Conservation (phyloP, 2,329 filamentous ascomycete species). For the Sporothrix mexicana region DNA sequence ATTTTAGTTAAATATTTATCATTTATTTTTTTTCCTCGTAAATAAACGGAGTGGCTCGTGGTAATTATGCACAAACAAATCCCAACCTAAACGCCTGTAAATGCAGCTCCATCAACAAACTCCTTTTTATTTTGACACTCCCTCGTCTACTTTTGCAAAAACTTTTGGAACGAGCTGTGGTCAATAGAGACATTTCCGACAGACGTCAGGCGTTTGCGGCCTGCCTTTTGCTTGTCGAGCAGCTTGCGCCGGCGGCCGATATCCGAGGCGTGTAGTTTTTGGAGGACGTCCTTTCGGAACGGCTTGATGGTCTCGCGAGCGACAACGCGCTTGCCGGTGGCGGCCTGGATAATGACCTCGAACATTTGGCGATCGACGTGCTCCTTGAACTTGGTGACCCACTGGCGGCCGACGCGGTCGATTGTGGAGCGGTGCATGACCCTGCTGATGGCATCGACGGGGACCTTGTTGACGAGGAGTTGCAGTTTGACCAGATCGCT, state of each 20-base stretch:
- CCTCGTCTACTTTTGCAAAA: constrained; percentile 73
- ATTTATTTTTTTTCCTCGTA: not conserved
- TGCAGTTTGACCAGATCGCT: constrained; percentile 88
- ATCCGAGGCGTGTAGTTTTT: constrained; percentile 92
- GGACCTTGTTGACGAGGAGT: constrained; percentile 87
- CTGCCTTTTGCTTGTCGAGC: constrained; percentile 95
- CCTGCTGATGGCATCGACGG: constrained; percentile 93
- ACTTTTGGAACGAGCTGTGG: constrained; percentile 92
- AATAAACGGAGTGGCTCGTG: not conserved
- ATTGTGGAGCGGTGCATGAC: constrained; percentile 84
- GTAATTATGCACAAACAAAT: constrained; percentile 11
- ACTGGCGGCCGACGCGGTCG: constrained; percentile 78
- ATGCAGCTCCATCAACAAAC: not conserved
- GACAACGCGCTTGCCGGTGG: constrained; percentile 79
- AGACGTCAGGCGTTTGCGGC: constrained; percentile 81
- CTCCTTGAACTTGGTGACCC: constrained; percentile 96
- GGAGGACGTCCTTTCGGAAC: constrained; percentile 92
- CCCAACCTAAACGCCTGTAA: constrained; percentile 16
- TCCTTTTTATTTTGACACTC: not conserved
- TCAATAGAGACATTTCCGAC: constrained; percentile 96
- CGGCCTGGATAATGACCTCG: constrained; percentile 88
- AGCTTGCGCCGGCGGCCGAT: constrained; percentile 82
- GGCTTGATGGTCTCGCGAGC: constrained; percentile 95
- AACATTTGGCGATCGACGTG: constrained; percentile 95
- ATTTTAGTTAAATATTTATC: not conserved